Conservation (phyloP, 129 eudicot genomes). For the Lactuca sativa region DNA sequence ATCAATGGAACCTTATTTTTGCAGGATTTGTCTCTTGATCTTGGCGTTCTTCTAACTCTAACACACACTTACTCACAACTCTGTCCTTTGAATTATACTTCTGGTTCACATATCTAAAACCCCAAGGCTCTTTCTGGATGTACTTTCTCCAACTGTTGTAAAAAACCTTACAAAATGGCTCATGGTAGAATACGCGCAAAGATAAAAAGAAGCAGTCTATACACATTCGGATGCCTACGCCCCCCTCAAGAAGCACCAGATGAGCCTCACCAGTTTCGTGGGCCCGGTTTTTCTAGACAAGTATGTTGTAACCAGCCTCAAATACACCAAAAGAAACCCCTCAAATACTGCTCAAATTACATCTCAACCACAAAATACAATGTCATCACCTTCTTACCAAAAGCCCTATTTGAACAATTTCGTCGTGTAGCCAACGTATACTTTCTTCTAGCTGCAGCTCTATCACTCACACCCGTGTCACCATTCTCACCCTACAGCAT, state of each 20-base stretch:
- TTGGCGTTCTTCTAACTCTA: slow-evolving; percentile 21
- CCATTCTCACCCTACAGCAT: slow-evolving; percentile 83
- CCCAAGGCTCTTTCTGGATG: slow-evolving; percentile 21
- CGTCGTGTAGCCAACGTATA: slow-evolving; percentile 95
- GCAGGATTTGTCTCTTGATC: slow-evolving; percentile 26
- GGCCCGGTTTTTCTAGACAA: slow-evolving; percentile 76
- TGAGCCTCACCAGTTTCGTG: slow-evolving; percentile 54
- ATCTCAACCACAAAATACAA: slow-evolving; percentile 96
- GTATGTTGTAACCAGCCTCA: slow-evolving; percentile 82
- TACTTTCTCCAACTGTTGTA: slow-evolving; percentile 14
- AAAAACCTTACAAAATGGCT: slow-evolving; percentile 43
- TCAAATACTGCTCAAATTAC: slow-evolving; percentile 70
- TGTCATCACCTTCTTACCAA: slow-evolving; percentile 74
- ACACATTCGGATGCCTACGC: slow-evolving; percentile 76
- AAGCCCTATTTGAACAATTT: slow-evolving; percentile 93
- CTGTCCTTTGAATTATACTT: neutral
- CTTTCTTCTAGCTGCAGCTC: slow-evolving; percentile 76
- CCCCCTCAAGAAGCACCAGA: slow-evolving; percentile 43
- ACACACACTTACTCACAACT: neutral
- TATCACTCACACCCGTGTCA: slow-evolving; percentile 78
- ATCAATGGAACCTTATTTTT: slow-evolving; percentile 1
- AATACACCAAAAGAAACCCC: slow-evolving; percentile 70
- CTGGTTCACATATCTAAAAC: slow-evolving; percentile 12
- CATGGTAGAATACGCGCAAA: slow-evolving; percentile 80
- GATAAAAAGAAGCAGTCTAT: slow-evolving; percentile 72